Conservation (phyloP, 2,329 filamentous ascomycete species). For the Exutisphaerella laricina region DNA sequence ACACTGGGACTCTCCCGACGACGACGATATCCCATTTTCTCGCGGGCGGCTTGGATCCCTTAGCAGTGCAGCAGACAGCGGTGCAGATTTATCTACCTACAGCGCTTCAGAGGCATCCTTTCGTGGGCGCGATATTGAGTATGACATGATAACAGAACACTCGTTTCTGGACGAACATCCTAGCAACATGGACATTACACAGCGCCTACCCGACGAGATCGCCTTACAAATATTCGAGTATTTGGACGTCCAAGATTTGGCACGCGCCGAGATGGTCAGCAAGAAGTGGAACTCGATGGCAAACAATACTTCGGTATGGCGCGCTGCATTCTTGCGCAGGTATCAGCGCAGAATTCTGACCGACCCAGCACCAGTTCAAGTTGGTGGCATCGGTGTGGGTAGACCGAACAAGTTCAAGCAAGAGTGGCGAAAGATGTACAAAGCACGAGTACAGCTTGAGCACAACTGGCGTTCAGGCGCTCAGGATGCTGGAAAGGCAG, state of each 20-base stretch:
- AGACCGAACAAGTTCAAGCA: conserved; percentile 50
- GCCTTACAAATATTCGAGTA: conserved; percentile 54
- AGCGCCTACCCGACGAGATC: conserved; percentile 54
- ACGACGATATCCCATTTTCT: conserved; percentile 21
- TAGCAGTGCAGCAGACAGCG: conserved; percentile 34
- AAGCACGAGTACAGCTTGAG: conserved; percentile 68
- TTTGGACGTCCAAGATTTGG: conserved; percentile 54
- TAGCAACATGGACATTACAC: conserved; percentile 31
- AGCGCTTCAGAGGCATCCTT: conserved; percentile 22
- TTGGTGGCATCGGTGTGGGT: conserved; percentile 51
- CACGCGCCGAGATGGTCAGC: conserved; percentile 53
- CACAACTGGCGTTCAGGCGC: conserved; percentile 65
- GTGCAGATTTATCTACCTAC: conserved; percentile 32
- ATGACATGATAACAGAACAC: conserved; percentile 20
- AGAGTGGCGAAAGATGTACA: conserved; percentile 82
- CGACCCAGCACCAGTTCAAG: conserved; percentile 41
- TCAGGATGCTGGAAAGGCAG: conserved; percentile 64
- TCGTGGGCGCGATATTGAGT: conserved; percentile 30
- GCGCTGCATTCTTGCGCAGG: conserved; percentile 53
- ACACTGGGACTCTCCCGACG: conserved; percentile 6
- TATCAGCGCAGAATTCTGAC: conserved; percentile 46
- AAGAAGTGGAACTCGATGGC: conserved; percentile 52
- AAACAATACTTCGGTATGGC: conserved; percentile 56
- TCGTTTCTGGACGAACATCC: conserved; percentile 2
- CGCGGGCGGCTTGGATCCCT: conserved; percentile 27